phyloP scores from a whole-genome alignment of 73 alveolate species.

The Tetrahymena borealis region DNA sequence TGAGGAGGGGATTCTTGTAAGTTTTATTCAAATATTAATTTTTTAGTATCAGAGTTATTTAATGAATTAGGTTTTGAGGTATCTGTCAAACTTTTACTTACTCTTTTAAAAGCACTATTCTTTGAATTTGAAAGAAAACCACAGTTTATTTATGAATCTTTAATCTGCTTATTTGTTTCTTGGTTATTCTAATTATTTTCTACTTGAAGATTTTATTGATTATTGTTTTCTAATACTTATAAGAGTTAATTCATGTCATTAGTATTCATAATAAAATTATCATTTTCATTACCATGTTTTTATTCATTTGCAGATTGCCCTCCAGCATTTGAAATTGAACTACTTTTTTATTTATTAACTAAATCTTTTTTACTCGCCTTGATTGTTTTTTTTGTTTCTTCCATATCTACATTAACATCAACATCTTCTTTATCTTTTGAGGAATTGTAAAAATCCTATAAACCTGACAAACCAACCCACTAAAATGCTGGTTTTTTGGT shows the following conservation, averaged over 20 bases:
- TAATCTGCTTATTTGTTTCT: no score
- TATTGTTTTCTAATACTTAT: background rate
- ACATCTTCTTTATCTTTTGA: background rate
- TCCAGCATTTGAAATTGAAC: no score
- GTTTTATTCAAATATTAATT: no score
- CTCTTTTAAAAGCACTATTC: background rate
- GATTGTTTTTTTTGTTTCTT: background rate
- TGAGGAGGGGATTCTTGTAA: no score
- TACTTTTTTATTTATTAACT: background rate
- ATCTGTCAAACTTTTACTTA: background rate
- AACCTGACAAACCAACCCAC: slow-evolving; percentile 69
- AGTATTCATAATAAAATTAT: background rate
- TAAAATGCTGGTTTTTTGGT: slow-evolving; percentile 74
- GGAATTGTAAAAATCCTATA: slow-evolving; percentile 5
- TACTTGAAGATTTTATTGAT: no score
- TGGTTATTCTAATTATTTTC: no score
- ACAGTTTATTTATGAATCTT: background rate
- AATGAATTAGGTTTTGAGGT: background rate
- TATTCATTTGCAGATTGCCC: background rate
- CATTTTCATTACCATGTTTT: background rate
- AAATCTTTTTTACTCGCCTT: background rate
- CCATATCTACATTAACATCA: background rate
- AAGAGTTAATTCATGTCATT: background rate
- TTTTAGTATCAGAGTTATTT: no score
- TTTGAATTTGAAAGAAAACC: background rate